Base-by-base conservation (phyloP, 176 grass and related monocot species). In the Oropetium thomaeum region DNA sequence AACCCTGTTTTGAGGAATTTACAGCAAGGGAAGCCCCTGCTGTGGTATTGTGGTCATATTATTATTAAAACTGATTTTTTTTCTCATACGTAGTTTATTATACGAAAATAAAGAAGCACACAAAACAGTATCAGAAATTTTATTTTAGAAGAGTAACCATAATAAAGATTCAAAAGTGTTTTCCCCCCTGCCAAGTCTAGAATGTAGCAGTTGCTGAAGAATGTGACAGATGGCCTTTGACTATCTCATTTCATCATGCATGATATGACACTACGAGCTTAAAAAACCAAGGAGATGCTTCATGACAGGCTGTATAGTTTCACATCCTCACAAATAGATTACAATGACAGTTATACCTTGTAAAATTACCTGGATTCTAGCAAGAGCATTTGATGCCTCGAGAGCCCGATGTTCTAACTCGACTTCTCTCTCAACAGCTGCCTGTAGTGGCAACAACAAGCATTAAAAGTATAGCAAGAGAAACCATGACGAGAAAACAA, bases 371-470 rank as follows among this genome's bases (percentile, higher is more conserved):
- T 99, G 96, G 60, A 96, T 95, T 92, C 96, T 99, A 84, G 96
- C 96, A 82, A 99, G 92, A 78, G 96, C 96, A 84, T 92, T 99
- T 73, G 96, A 99, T 67, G 96, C 92, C 73, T 99, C 96, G 17
- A 99, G 92, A 82, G 96, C 96, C 52, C 96, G 92, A 76, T 99
- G 96, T 54, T 99, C 96, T 76, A 99, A 76, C 81, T 99, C 96
- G 74, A 99, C 84, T 79, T 99, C 96, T 92, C 96, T 99, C 73
- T 95, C 89, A 71, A 99, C 92, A 68, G 96, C 96, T 84, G 92
- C 89, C 96, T 99, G 87, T 69, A n/a, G 70, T 82, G 71, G 76
- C 85, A 58, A 71, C 39, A 76, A 29, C 14, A 78, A 70, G 75
- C 59, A 42, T 74, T 32, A 62, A 55, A 60, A 67, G 17, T 52